Evolutionary conservation across 2,329 filamentous ascomycete genomes (phyloP).

Genomic region (Fusarium buharicum): DNA sequence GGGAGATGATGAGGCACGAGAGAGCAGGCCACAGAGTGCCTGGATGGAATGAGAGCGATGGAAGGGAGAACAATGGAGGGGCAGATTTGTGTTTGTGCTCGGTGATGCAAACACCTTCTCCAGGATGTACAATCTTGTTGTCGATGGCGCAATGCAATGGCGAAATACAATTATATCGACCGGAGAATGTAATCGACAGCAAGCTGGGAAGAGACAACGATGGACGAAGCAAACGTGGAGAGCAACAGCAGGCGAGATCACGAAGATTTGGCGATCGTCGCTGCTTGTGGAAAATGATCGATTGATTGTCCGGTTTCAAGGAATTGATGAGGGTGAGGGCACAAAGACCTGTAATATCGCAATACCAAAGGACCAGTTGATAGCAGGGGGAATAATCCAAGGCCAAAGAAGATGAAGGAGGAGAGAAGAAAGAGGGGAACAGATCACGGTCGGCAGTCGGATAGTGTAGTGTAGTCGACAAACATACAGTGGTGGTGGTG

Average conservation of each 20-base stretch:
- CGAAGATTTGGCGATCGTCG: slow-evolving; percentile 27
- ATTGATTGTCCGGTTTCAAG: slow-evolving; percentile 21
- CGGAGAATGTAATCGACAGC: slow-evolving; percentile 6
- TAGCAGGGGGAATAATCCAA: slow-evolving; percentile 17
- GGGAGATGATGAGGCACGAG: slow-evolving; percentile 27
- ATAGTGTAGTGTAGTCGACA: background rate
- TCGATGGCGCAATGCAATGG: slow-evolving; percentile 8
- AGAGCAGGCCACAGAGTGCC: slow-evolving; percentile 30
- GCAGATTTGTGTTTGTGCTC: slow-evolving; percentile 20
- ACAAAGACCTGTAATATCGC: slow-evolving; percentile 15
- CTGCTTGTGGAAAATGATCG: slow-evolving; percentile 26
- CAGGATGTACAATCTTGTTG: slow-evolving; percentile 21
- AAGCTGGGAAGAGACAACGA: slow-evolving; percentile 6
- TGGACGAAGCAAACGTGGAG: slow-evolving; percentile 3
- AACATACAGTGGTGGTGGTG: slow-evolving; percentile 27
- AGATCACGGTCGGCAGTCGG: slow-evolving; percentile 30
- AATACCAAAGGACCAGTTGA: slow-evolving; percentile 9
- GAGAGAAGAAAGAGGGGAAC: slow-evolving; percentile 31
- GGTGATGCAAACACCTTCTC: slow-evolving; percentile 19
- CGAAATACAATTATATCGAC: slow-evolving; percentile 13
- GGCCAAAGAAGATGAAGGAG: slow-evolving; percentile 22
- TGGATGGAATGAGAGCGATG: slow-evolving; percentile 21
- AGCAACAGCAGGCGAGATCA: slow-evolving; percentile 2
- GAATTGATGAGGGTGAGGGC: slow-evolving; percentile 19
- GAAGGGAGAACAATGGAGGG: slow-evolving; percentile 17